Base-by-base conservation (phyloP, 768 basidiomycete species). In the Suillus subaureus region DNA sequence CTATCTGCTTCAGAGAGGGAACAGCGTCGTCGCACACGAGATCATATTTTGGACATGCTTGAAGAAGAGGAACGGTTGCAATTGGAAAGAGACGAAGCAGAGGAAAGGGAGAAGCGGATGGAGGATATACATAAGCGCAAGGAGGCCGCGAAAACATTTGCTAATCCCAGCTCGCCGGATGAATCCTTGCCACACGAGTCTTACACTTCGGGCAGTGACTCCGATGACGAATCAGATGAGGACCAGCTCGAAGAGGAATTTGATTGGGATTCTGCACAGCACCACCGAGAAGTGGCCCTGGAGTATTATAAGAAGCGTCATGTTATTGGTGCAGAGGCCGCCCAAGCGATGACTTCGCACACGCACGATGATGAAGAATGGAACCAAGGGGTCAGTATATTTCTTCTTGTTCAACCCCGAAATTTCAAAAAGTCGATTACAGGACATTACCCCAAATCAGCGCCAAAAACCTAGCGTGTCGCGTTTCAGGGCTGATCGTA, bases 211-310 rank as follows among this genome's bases (percentile, higher is more conserved):
- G 70, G 67, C 23, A 69, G 66, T 35, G 75, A 77, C 37, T 72
- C 72, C 23, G 72, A 78, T 31, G 70, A 70, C 16, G 76, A 74
- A 7, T 66, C 66, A 23, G 75, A 78, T 18, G 82, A 83, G n/a
- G 83, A 79, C 33, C 77, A 78, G 2, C 66, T 79, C 57, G 80
- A 83, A 58, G 85, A 88, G 49, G 84, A 82, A 49, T 79, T 82
- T 31, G 88, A 92, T 69, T 77, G 87, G 39, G 86, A 91, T 68
- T 81, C 79, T 58, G 89, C 85, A 28, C 84, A 80, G 61, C 89
- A 90, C 69, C 89, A 92, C 68, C 87, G 91, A 35, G 91, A 93
- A 73, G 83, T 93, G 68, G 87, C 89, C 21, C 71, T 93, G 49
- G 87, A 87, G 68, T 93, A 94, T 71, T 81, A 89, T 73, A 77